These are phyloP conservation scores for Mycosarcoma maydis DNA, from an alignment of 1,284 basidiomycete genomes.

Conservation along the genomic window DNA sequence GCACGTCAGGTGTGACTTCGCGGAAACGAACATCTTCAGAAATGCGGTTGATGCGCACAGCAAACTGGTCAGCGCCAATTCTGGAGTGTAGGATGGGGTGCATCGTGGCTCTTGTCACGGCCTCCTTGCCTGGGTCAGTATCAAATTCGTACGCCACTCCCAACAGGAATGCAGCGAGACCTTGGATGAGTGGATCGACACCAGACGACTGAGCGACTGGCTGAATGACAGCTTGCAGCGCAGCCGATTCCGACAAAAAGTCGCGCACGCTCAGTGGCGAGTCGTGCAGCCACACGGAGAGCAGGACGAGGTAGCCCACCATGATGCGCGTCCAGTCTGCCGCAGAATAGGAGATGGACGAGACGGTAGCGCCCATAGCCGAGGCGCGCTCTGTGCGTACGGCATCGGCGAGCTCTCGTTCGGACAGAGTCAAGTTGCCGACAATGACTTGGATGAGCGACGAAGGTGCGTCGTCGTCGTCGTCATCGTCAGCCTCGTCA, in stretches of 20 bases:
- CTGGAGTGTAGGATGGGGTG: constrained; percentile 80
- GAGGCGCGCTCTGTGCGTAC: constrained; percentile 58
- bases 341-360: constrained; percentile 35
- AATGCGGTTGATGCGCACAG: constrained; percentile 84
- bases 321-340: constrained; percentile 83
- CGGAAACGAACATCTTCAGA: constrained; percentile 92
- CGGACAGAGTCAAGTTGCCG: constrained; percentile 75
- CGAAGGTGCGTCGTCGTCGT: constrained; percentile 70
- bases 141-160: constrained; percentile 80
- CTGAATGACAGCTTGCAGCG: constrained; percentile 81
- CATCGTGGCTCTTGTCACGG: constrained; percentile 56
- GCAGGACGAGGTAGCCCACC: constrained; percentile 82
- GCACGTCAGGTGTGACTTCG: constrained; percentile 81
- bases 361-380: constrained; percentile 30
- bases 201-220: constrained; percentile 90
- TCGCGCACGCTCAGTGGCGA: constrained; percentile 86
- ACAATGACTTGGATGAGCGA: constrained; percentile 71
- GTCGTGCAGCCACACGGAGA: constrained; percentile 97
- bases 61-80: constrained; percentile 85
- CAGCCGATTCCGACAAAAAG: constrained; percentile 86
- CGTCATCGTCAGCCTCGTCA: constrained; percentile 67
- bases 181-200: constrained; percentile 85
- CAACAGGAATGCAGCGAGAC: constrained; percentile 88
- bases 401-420: constrained; percentile 70
- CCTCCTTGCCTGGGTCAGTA: constrained; percentile 45